Evolutionary conservation across 306 rosid species (phyloP), one percentile per base, ranked within the genome.

Genomic region (Purshia tridentata): DNA sequence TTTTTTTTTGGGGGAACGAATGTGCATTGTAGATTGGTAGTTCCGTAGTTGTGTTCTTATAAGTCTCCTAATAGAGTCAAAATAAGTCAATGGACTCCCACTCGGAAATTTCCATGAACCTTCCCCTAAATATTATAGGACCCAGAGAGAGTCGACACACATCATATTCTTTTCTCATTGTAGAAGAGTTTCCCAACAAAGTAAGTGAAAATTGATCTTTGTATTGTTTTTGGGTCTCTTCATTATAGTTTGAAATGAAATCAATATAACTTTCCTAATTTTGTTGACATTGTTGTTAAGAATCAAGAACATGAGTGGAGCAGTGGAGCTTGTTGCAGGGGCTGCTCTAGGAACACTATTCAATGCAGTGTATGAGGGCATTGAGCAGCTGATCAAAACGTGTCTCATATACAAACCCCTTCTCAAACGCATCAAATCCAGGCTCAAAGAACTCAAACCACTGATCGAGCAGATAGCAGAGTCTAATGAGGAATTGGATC

Each of bases 401-500:
- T 55, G 49, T 44, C 5, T 22, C 4, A 44, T 44, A 14, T 70
- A 41, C 9, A 13, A 47, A 9, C 45, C 53, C 18, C 23, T 70
- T 1, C 45, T 70, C 55, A 44, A 22, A 42, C 1, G 14, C 35
- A 44, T 56, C 48, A 46, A 4, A 2, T 42, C 45, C 14, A 2
- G 3, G 1, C 45, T 41, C 53, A 51, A 19, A 16, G 20, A 45
- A 2, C 44, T 42, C 4, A 0, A 5, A 35, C 20, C 69, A 18
- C 0, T 39, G 75, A 22, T 81, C 37, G 16, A 50, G 6, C n/a
- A 83, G 47, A 59, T 58, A 10, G 68, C 6, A 35, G 8, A 12
- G n/a, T 7, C 19, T 44, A 70, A 56, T 42, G 12, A 0, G 20
- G 58, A 11, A 47, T 6, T 72, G 76, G 69, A 40, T 48, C 11